Conservation (phyloP, 495 filamentous ascomycete genomes). For the Xanthoparmelia taractica region DNA sequence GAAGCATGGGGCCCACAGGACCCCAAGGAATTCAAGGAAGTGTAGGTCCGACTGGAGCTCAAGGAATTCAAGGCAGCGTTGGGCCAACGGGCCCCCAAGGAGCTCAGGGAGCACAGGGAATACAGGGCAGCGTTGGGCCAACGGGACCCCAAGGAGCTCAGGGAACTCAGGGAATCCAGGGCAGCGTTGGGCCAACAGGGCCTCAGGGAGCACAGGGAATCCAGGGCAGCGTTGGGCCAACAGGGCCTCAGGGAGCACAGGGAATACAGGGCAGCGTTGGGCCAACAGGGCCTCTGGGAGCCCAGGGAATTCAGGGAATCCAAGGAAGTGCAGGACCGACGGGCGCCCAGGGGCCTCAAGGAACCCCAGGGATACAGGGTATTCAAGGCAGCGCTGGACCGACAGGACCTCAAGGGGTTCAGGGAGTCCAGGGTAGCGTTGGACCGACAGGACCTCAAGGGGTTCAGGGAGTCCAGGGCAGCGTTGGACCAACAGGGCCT, state of each 20-base stretch:
- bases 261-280: not conserved
- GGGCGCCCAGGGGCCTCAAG: not conserved
- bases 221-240: not conserved
- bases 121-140: not conserved
- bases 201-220: not conserved
- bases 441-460: conserved; percentile 1
- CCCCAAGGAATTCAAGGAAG: not conserved
- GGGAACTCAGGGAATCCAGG: not conserved
- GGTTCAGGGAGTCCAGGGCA: conserved; percentile 1
- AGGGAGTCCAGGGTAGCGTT: not conserved
- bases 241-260: not conserved
- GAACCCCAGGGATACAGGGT: not conserved
- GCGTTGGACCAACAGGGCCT: not conserved
- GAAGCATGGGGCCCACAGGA: not conserved
- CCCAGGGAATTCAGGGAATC: not conserved
- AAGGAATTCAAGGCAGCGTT: not conserved
- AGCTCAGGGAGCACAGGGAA: not conserved
- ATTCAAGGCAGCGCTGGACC: conserved; percentile 1
- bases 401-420: conserved; percentile 3
- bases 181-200: not conserved
- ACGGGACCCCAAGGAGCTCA: not conserved
- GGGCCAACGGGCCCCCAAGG: not conserved
- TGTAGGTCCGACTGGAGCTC: not conserved
- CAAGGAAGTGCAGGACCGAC: not conserved
- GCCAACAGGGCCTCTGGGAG: not conserved